A percentile compares a stretch with the other conserved stretches of the same genome.
phyloP scores from a whole-genome alignment of 768 basidiomycete genomes.

The Mycena kentingensis region DNA sequence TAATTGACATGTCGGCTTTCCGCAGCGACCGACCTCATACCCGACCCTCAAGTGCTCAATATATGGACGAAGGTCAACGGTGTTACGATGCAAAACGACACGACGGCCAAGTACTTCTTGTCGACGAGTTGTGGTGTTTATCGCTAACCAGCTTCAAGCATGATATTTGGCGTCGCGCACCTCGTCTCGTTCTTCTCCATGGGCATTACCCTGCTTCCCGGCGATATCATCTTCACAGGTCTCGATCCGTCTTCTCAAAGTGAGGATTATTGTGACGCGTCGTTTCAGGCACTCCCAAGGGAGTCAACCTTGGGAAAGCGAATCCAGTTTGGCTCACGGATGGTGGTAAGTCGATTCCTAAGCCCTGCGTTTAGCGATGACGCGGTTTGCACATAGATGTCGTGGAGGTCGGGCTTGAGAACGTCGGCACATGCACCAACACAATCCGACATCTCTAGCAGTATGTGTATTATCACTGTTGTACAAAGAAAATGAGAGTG shows the following conservation, averaged over 20 bases:
- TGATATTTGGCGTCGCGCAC: constrained; percentile 10
- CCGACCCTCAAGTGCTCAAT: background rate
- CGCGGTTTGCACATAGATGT: too few species aligned
- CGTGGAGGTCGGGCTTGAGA: constrained; percentile 30
- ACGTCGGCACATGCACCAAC: constrained; percentile 31
- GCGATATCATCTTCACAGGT: constrained; percentile 10
- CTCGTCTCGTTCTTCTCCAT: constrained; percentile 6
- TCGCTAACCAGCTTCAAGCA: too few species aligned
- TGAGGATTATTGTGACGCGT: background rate
- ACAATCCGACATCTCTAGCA: constrained; percentile 3
- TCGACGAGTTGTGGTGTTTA: too few species aligned
- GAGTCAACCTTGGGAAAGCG: constrained; percentile 22
- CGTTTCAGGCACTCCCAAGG: constrained; percentile 1
- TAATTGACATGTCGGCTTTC: background rate
- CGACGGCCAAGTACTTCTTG: too few species aligned
- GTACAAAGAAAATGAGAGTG: too few species aligned
- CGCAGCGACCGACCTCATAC: background rate
- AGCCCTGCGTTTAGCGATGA: too few species aligned
- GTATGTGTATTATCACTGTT: too few species aligned
- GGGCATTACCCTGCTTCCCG: constrained; percentile 2
- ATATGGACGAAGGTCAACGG: background rate
- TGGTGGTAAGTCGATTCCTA: too few species aligned
- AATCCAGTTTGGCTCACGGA: constrained; percentile 28
- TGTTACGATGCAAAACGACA: background rate
- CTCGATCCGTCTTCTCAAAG: background rate